Evolutionary conservation across 805 yeast species (phyloP), one percentile per base, ranked within the genome.

Genomic region (Starmerella apis): DNA sequence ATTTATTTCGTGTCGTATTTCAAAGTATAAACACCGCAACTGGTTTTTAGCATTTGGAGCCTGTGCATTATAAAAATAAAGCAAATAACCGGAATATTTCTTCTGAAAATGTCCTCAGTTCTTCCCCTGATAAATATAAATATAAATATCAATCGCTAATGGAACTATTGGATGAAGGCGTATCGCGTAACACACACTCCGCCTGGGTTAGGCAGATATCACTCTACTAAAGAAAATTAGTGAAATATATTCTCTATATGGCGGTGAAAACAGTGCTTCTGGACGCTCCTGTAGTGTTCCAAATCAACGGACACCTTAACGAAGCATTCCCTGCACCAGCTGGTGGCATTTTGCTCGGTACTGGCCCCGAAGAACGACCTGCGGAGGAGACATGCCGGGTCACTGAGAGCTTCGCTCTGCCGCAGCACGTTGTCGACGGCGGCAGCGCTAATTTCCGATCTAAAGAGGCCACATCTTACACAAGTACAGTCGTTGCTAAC

Each of bases 401-500:
- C 31, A 59, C 62, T 45, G 63, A 59, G 49, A 71, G 79, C 20
- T 83, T 78, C 68, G 80, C 84, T 46, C 81, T 77, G 68, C 90
- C 94, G 49, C 56, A 60, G 28, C 55, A 65, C 42, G 62, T 65
- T 52, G 62, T 69, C 52, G 86, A 81, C 57, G 83, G 79, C 58
- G 77, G 74, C 54, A 79, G 78, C 53, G 78, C 78, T 16, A 79
- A 79, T 18, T 73, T 85, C 27, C 76, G 77, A 49, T 71, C 80
- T 48, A 75, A 77, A 61, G 72, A 79, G 57, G 84, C 86, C 52
- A 69, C 70, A 51, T 77, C 74, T 63, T 86, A 79, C 68, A 87
- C 82, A 64, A 75, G 74, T 46, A 86, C 81, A 43, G 71, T 83
- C 60, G 70, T 81, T 56, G 75, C 77, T 38, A 75, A 77, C 53